Evolutionary conservation across 1,284 basidiomycete species (phyloP).

Genomic region (Ceratobasidium sp.): DNA sequence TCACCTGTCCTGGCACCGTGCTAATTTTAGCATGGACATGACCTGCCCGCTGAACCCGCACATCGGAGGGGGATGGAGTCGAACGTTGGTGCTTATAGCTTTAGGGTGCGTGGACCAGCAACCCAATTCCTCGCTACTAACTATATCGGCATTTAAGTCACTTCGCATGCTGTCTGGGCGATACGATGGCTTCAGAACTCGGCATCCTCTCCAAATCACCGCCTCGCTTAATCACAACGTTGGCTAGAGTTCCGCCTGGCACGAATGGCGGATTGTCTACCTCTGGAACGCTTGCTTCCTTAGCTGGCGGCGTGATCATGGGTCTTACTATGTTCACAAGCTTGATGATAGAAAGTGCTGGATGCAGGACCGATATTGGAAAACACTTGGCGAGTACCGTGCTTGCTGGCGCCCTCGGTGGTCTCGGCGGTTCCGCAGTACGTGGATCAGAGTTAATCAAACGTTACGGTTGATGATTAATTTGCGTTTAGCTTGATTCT

Average conservation of each 20-base stretch:
- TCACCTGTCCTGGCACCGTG: conserved; percentile 51
- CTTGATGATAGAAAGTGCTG: conserved; percentile 73
- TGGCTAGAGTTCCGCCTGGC: conserved; percentile 82
- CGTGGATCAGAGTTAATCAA: conserved; percentile 53
- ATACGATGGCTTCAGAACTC: conserved; percentile 85
- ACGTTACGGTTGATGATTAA: conserved; percentile 21
- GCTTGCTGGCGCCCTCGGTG: conserved; percentile 73
- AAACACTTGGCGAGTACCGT: conserved; percentile 61
- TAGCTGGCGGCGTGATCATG: conserved; percentile 80
- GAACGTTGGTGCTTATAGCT: conserved; percentile 72
- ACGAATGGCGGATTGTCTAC: conserved; percentile 91
- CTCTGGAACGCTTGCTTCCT: conserved; percentile 79
- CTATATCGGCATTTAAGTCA: conserved; percentile 65
- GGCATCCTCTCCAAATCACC: conserved; percentile 81
- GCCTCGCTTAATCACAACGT: conserved; percentile 81
- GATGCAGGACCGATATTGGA: conserved; percentile 58
- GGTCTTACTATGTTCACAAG: conserved; percentile 72
- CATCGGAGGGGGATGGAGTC: conserved; percentile 66
- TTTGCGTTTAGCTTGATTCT: conserved; percentile 76
- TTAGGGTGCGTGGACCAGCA: conserved; percentile 74
- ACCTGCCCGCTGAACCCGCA: conserved; percentile 64
- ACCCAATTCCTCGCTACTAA: not conserved
- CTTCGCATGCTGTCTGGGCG: conserved; percentile 86
- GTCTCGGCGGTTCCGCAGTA: conserved; percentile 83
- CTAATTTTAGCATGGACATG: conserved; percentile 60